These are phyloP conservation scores for Mortierella alpina DNA, from an alignment of 192 early-diverging fungal species.

Conservation along the genomic window DNA sequence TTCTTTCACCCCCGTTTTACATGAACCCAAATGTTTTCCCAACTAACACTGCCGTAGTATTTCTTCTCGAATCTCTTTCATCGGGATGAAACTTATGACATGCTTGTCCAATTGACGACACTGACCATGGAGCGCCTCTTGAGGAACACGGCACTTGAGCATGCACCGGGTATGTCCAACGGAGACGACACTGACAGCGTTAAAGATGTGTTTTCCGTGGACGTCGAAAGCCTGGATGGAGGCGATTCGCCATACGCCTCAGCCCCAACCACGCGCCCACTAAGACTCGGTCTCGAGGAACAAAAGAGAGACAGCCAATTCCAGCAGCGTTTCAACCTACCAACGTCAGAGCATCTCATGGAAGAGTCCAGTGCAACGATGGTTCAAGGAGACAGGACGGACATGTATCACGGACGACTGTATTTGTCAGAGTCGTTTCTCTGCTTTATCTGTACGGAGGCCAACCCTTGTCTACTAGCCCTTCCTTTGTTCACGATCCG, in stretches of 20 bases:
- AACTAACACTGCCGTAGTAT: slow-evolving; percentile 62
- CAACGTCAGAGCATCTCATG: slow-evolving; percentile 78
- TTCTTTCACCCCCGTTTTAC: slow-evolving; percentile 2
- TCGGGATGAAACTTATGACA: slow-evolving; percentile 95
- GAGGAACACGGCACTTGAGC: slow-evolving; percentile 80
- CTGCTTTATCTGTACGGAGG: slow-evolving; percentile 78
- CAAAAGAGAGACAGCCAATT: slow-evolving; percentile 85
- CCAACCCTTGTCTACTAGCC: slow-evolving; percentile 78
- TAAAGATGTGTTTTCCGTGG: slow-evolving; percentile 51
- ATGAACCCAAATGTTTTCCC: background rate
- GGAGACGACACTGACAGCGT: slow-evolving; percentile 31
- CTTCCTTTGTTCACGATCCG: slow-evolving; percentile 92
- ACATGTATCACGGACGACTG: slow-evolving; percentile 70
- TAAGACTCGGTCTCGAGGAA: slow-evolving; percentile 71
- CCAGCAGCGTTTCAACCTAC: slow-evolving; percentile 81
- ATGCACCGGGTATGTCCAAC: slow-evolving; percentile 65
- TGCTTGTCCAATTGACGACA: slow-evolving; percentile 90
- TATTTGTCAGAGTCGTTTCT: slow-evolving; percentile 92
- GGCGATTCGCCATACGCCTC: slow-evolving; percentile 32
- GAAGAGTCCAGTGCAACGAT: slow-evolving; percentile 72
- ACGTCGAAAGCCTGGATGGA: slow-evolving; percentile 42
- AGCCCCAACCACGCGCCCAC: slow-evolving; percentile 56
- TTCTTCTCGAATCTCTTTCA: slow-evolving; percentile 96
- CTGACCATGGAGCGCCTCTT: slow-evolving; percentile 90
- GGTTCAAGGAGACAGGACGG: slow-evolving; percentile 61